Conservation (phyloP, 306 rosid genomes). For the Prunus kanzakura region DNA sequence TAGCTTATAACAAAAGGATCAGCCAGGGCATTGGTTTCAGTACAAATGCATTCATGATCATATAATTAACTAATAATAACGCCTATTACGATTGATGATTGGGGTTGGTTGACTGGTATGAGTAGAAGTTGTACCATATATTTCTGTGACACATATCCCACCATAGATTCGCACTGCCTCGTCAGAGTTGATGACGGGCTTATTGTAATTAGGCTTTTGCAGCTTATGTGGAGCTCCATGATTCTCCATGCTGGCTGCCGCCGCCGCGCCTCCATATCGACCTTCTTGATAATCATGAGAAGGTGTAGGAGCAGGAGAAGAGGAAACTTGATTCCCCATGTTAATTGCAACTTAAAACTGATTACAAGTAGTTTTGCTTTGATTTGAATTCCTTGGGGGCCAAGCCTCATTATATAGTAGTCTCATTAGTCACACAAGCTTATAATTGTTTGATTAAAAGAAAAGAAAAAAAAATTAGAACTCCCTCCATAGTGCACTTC, state of each 20-base stretch:
- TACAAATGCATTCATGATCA: background rate
- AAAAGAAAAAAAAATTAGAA: no score
- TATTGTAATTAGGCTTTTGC: background rate
- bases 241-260: background rate
- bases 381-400: background rate
- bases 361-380: background rate
- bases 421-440: background rate
- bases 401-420: background rate
- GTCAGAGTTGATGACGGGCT: background rate
- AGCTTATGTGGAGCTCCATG: background rate
- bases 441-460: no score
- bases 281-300: background rate
- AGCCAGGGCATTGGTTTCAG: background rate
- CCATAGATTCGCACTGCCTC: slow-evolving; percentile 11
- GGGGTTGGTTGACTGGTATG: background rate
- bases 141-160: background rate
- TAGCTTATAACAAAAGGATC: background rate
- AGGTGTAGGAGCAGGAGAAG: background rate
- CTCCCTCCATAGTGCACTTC: no score
- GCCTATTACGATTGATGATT: background rate
- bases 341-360: background rate
- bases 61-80: background rate
- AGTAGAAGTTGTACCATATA: background rate
- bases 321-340: background rate
- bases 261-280: background rate